Evolutionary conservation across 345 rosid species (phyloP), one percentile per base, ranked within the genome.

Genomic region (Eucalyptus sp.): DNA sequence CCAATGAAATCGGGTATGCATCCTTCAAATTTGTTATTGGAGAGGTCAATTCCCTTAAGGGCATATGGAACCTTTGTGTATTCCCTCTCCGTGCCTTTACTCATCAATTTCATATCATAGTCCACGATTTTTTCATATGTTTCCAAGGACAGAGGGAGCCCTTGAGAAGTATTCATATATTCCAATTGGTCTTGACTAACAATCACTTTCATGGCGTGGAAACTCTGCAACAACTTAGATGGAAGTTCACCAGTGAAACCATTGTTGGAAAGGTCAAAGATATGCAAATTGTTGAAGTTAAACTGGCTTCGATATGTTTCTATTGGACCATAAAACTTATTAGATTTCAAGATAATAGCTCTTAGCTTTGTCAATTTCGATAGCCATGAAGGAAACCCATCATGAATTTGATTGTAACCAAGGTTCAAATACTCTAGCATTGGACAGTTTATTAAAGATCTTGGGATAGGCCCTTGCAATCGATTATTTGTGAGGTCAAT

Each of bases 131-230:
- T 5, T 24, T 24, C 13, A 24, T 10, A 24, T 58, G 13, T 58
- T 1, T 10, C 13, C 13, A 27, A 24, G 29, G 0, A 0, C 0
- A 58, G 7, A 58, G 7, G 4, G 64, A 58, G 5, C 14, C 4
- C 0, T 24, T 25, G 7, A 58, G 12, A 25, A 58, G n/a, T 4
- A n/a, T 31, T 14, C 41, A 66, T n/a, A 7, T 66, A n/a, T 31
- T 66, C 79, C 20, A 66, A 15, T 5, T 4, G 41, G 16, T 66
- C 41, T 66, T 31, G 41, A 66, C 22, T 2, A 31, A 15, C 41
- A 14, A n/a, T 7, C 18, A 14, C 22, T 66, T 66, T 31, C 79
- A 66, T 66, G 20, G 41, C 79, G 2, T n/a, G 79, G 22, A 66
- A 66, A 66, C 79, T 66, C 22, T 66, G 11, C 10, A n/a, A 31